Conservation (phyloP, 148 eudicot genomes). For the Camellia lanceoleosa region DNA sequence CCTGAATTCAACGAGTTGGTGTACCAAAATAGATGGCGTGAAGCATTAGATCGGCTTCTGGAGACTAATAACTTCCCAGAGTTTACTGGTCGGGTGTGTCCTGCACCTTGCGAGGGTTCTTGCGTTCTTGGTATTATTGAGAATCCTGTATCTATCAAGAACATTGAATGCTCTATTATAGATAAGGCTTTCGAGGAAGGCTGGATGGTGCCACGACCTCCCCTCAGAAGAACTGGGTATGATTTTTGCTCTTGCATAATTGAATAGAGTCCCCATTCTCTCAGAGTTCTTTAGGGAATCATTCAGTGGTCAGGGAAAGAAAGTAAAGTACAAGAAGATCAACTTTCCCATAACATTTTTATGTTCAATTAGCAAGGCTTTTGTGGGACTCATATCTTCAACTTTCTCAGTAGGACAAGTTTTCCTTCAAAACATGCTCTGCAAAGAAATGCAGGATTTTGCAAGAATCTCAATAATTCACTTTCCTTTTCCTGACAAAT, state of each 20-base stretch:
- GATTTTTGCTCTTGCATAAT: constrained; percentile 11
- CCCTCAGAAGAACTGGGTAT: constrained; percentile 82
- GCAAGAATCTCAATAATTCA: no score
- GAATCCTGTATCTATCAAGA: constrained; percentile 94
- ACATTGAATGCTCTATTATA: constrained; percentile 90
- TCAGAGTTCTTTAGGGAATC: background rate
- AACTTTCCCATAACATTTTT: no score
- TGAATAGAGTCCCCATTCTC: background rate
- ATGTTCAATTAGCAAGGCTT: no score
- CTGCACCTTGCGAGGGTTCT: constrained; percentile 99
- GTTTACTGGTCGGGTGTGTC: constrained; percentile 98
- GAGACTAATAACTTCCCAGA: constrained; percentile 99
- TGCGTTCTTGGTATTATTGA: constrained; percentile 99
- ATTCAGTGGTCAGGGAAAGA: no score
- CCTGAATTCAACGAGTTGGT: constrained; percentile 98
- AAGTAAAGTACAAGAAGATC: no score
- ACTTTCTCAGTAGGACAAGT: no score
- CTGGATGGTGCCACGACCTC: constrained; percentile 98
- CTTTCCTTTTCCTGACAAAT: no score
- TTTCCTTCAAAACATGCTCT: no score
- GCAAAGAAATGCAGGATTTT: no score
- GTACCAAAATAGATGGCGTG: constrained; percentile 97
- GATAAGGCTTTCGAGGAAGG: constrained; percentile 99
- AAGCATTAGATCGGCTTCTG: constrained; percentile 88
- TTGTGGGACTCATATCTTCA: no score